phyloP scores from a whole-genome alignment of 768 basidiomycete species.

The Tylopilus rubrobrunneus region DNA sequence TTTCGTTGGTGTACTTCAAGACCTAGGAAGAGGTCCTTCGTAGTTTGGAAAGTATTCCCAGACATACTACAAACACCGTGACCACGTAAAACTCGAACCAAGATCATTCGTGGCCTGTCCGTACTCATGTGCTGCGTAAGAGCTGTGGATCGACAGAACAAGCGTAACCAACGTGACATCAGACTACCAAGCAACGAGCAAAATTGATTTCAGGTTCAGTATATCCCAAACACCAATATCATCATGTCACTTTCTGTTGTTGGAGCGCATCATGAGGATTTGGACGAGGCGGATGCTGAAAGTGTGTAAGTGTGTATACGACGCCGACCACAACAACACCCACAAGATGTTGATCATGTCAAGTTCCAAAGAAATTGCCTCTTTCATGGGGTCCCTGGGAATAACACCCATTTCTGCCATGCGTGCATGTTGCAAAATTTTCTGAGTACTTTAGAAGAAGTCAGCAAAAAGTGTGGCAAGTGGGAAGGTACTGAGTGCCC shows the following conservation, averaged over 20 bases:
- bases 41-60: slow-evolving; percentile 11
- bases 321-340: slow-evolving; percentile 21
- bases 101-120: slow-evolving; percentile 17
- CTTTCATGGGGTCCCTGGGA: slow-evolving; percentile 70
- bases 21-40: slow-evolving; percentile 46
- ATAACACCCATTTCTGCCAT: slow-evolving; percentile 66
- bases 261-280: slow-evolving; percentile 63
- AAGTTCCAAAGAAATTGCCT: slow-evolving; percentile 74
- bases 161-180: background rate
- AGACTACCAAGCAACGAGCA: slow-evolving; percentile 14
- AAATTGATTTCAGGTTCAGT: background rate
- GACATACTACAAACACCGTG: background rate
- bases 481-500: slow-evolving; percentile 22
- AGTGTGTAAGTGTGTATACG: slow-evolving; percentile 10
- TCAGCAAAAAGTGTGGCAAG: background rate
- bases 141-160: slow-evolving; percentile 36
- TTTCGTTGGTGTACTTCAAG: slow-evolving; percentile 71
- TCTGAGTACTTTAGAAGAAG: slow-evolving; percentile 56
- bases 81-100: background rate
- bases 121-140: slow-evolving; percentile 17
- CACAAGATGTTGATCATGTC: slow-evolving; percentile 92
- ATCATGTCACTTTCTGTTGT: slow-evolving; percentile 50
- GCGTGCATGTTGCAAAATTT: slow-evolving; percentile 74
- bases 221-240: background rate
- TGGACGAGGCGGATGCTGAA: slow-evolving; percentile 76